Evolutionary conservation across 345 rosid species (phyloP), one percentile per base, ranked within the genome.

Genomic region (Litchi chinensis): DNA sequence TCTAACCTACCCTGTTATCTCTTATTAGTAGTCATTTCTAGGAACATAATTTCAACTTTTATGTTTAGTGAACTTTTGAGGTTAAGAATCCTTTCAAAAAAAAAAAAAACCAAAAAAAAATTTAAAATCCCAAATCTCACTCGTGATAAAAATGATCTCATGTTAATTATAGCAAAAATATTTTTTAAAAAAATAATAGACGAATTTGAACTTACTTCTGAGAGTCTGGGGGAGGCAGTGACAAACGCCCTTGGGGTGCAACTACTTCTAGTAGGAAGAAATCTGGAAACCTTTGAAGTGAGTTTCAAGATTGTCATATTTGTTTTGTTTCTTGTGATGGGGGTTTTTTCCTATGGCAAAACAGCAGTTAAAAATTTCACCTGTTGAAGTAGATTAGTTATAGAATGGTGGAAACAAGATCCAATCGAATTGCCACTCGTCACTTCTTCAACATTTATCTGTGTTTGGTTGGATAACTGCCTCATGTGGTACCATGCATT

Each of bases 261-360:
- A 22, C 12, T 59, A 66, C 22, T 50, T 76, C 71, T 66, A 28
- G 48, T 43, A 0, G 68, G 19, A 8, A 81, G 44, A 15, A 66
- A 73, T 37, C 41, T 79, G 59, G 79, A 59, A 3, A 76, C 40
- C 28, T 22, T 73, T 60, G 83, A 43, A 16, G 57, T n/a, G 44
- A 21, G 48, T 56, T 66, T 81, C 41, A 66, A 18, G 74, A 56
- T 11, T 37, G 78, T 26, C 88, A 83, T 85, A 3, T 69, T 81
- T 21, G 4, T 40, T 7, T 70, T 62, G 54, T 11, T n/a, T 52
- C 2, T 18, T 26, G 26, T n/a, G 26, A 8, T 50, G 40, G 43
- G 4, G 37, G 63, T 60, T 54, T 54, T n/a, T 54, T 54, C n/a
- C 28, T 21, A 3, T 21, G 28, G 65, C 28, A 60, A 60, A 60